phyloP scores from a whole-genome alignment of 2,329 filamentous ascomycete genomes.

The Fusarium liriodendri region DNA sequence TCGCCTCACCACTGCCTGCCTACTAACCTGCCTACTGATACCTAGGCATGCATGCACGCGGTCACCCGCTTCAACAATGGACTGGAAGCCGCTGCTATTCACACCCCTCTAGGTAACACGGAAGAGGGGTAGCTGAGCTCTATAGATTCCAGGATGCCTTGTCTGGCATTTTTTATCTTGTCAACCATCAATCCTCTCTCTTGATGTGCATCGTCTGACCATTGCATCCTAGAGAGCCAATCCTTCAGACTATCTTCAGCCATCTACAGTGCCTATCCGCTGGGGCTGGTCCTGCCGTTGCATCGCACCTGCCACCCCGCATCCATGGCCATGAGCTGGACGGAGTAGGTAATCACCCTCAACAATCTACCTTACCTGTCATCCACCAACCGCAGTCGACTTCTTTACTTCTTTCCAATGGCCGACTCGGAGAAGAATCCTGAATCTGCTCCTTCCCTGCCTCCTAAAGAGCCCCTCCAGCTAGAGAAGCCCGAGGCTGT shows the following conservation, averaged over 20 bases:
- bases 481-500: not conserved
- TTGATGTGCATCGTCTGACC: not conserved
- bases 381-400: not conserved
- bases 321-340: not conserved
- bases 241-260: not conserved
- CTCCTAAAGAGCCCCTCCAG: constrained; percentile 29
- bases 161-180: constrained; percentile 2
- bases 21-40: not conserved
- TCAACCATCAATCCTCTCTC: not conserved
- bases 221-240: not conserved
- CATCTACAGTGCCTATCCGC: not conserved
- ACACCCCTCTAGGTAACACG: constrained; percentile 7
- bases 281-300: not conserved
- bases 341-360: not conserved
- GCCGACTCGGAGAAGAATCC: constrained; percentile 16
- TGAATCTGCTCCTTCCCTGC: constrained; percentile 19
- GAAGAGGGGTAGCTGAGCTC: constrained; percentile 2
- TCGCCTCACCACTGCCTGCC: not conserved
- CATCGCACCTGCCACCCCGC: constrained; percentile 1
- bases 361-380: not conserved
- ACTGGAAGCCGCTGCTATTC: not conserved
- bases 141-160: constrained; percentile 8
- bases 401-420: constrained; percentile 11
- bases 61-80: not conserved
- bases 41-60: not conserved